These are phyloP conservation scores for Chaetomium olivaceum DNA, from an alignment of 2,329 filamentous ascomycete genomes.

Conservation along the genomic window DNA sequence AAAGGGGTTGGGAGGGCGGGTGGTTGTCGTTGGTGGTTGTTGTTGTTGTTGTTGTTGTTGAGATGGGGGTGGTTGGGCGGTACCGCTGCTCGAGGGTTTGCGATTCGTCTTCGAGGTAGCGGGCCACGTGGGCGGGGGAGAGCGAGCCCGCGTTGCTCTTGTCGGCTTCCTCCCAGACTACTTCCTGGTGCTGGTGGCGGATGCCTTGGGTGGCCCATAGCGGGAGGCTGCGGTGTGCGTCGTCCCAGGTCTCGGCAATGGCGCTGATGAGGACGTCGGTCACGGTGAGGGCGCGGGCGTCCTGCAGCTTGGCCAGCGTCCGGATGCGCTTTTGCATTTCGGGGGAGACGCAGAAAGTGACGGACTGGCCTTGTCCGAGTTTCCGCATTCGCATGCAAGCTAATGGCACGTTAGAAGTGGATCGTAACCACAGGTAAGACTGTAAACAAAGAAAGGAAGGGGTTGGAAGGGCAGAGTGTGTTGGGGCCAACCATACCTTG, in stretches of 20 bases:
- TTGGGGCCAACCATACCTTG: constrained; percentile 56
- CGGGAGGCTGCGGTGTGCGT: constrained; percentile 51
- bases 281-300: constrained; percentile 42
- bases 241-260: constrained; percentile 57
- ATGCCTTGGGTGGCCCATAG: constrained; percentile 63
- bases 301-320: constrained; percentile 47
- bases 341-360: constrained; percentile 59
- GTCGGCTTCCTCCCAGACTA: constrained; percentile 38
- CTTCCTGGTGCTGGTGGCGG: constrained; percentile 47
- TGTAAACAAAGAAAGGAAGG: not conserved
- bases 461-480: not conserved
- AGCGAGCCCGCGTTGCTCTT: constrained; percentile 27
- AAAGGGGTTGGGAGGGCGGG: constrained; percentile 35
- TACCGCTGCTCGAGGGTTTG: constrained; percentile 55
- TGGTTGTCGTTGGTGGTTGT: not conserved
- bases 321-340: constrained; percentile 52
- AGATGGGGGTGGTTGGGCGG: constrained; percentile 36
- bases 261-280: constrained; percentile 60
- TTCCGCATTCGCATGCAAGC: constrained; percentile 73
- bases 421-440: not conserved
- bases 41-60: constrained; percentile 6
- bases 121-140: not conserved
- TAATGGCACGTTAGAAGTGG: constrained; percentile 32
- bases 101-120: constrained; percentile 57
- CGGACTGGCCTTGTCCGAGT: constrained; percentile 65